These are phyloP conservation scores for Linum trigynum DNA, from an alignment of 345 rosid genomes.

Conservation along the genomic window DNA sequence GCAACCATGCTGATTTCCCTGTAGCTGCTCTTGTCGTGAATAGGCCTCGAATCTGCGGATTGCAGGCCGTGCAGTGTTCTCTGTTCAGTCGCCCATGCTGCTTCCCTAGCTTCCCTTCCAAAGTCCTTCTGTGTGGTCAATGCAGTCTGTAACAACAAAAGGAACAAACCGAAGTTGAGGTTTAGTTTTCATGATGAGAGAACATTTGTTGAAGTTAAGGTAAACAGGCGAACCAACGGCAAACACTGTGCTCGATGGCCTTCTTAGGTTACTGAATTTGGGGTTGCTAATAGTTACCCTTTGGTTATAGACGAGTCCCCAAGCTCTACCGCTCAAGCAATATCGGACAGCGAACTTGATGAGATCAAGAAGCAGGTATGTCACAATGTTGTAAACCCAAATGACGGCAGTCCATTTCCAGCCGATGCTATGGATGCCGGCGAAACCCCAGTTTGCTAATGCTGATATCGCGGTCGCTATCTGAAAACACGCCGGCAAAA, in stretches of 20 bases:
- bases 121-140: slow-evolving; percentile 49
- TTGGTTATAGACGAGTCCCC: slow-evolving; percentile 52
- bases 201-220: not conserved
- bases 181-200: not conserved
- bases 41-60: slow-evolving; percentile 25
- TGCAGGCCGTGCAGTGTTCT: slow-evolving; percentile 46
- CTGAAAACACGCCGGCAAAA: too few relatives aligned
- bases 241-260: too few relatives aligned
- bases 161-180: not conserved
- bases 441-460: slow-evolving; percentile 40
- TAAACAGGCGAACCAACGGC: not conserved
- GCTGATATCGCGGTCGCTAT: slow-evolving; percentile 64
- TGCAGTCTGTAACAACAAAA: slow-evolving; percentile 33
- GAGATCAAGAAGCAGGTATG: slow-evolving; percentile 71
- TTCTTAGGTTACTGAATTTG: too few relatives aligned
- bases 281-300: slow-evolving; percentile 37
- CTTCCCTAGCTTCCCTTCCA: slow-evolving; percentile 48
- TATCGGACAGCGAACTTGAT: slow-evolving; percentile 68
- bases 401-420: slow-evolving; percentile 74
- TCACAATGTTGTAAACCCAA: slow-evolving; percentile 62
- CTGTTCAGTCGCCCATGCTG: slow-evolving; percentile 59
- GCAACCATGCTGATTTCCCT: slow-evolving; percentile 44
- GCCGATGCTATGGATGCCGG: slow-evolving; percentile 59
- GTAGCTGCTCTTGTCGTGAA: slow-evolving; percentile 33
- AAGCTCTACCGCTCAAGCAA: slow-evolving; percentile 69